phyloP scores from a whole-genome alignment of 2,329 filamentous ascomycete genomes.

The Orbilia javanica region DNA sequence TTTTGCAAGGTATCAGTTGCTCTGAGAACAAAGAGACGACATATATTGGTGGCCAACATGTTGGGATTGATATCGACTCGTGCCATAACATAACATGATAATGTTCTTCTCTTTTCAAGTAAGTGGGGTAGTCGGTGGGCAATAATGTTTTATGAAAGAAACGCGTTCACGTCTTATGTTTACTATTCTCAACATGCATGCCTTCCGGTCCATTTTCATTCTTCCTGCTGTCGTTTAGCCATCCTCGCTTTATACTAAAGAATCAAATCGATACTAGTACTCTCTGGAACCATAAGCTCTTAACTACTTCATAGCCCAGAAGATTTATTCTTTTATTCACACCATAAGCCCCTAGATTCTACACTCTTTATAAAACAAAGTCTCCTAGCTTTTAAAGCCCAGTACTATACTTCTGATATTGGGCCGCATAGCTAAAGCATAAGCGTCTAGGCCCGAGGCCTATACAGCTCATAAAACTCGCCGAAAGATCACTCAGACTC shows the following conservation, averaged over 20 bases:
- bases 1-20: too few relatives aligned
- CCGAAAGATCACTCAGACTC: neutral
- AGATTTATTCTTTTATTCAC: too few relatives aligned
- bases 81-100: neutral
- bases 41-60: neutral
- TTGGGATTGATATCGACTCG: neutral
- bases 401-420: neutral
- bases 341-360: too few relatives aligned
- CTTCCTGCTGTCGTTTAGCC: too few relatives aligned
- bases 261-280: too few relatives aligned
- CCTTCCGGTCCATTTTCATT: neutral
- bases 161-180: neutral
- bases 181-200: neutral
- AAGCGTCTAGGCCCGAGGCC: constrained; percentile 2
- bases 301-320: too few relatives aligned
- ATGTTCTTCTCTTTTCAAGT: neutral
- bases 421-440: neutral
- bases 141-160: neutral
- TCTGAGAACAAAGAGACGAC: constrained; percentile 1
- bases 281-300: too few relatives aligned
- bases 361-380: too few relatives aligned
- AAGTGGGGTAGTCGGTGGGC: too few relatives aligned
- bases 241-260: too few relatives aligned
- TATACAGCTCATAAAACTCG: neutral
- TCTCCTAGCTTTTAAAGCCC: too few relatives aligned